These are phyloP conservation scores for Rhododendron vialii DNA, from an alignment of 148 eudicot genomes.

Conservation along the genomic window DNA sequence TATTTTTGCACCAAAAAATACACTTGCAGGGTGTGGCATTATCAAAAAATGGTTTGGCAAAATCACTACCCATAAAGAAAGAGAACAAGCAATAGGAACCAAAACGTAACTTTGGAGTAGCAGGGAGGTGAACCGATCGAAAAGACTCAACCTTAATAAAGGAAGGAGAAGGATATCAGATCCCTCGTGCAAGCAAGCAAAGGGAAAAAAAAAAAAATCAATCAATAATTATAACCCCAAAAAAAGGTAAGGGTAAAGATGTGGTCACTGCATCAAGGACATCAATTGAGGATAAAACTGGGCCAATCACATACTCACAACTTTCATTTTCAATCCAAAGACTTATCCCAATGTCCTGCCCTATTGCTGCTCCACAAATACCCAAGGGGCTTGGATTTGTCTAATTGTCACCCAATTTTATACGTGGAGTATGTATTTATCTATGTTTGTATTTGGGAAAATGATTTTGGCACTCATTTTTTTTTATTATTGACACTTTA, in stretches of 20 bases:
- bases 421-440: not conserved
- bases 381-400: not conserved
- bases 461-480: too few species aligned
- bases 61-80: too few species aligned
- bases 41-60: too few species aligned
- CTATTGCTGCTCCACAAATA: not conserved
- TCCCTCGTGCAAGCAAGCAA: too few species aligned
- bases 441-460: not conserved
- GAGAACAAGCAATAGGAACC: not conserved
- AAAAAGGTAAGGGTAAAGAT: not conserved
- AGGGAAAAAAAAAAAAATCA: too few species aligned
- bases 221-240: too few species aligned
- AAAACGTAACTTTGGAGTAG: not conserved
- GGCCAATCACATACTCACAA: not conserved
- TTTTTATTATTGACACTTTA: too few species aligned
- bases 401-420: not conserved
- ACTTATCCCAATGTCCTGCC: not conserved
- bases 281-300: not conserved
- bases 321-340: not conserved
- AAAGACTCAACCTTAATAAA: not conserved
- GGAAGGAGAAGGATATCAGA: too few species aligned
- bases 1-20: too few species aligned
- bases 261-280: not conserved
- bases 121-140: not conserved
- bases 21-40: too few species aligned